Evolutionary conservation across 1,139 yeast species (phyloP), one percentile per base, ranked within the genome.

Genomic region (Suzukiozyma palmioleophila): DNA sequence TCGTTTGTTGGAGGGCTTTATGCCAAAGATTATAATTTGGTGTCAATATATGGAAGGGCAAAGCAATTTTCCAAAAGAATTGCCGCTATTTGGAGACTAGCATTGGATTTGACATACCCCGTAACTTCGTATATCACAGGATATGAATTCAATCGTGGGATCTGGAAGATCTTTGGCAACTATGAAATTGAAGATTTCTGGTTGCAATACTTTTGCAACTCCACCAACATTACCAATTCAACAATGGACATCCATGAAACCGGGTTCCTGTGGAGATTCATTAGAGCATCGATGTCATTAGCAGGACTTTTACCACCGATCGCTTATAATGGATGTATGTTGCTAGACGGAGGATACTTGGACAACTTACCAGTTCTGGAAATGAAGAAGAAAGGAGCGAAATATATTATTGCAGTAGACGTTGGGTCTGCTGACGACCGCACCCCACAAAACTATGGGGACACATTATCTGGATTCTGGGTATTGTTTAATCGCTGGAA

Each of bases 161-260:
- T 92, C 14, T 92, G 97, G 97, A 92, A 92, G 58, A 78, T 88
- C 0, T 85, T 92, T 64, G 97, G 97, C 0, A 94, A 88, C 47
- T 74, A 83, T 16, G 84, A 96, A 52, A 87, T 92, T 48, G 98
- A 92, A 56, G 98, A 92, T 57, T 90, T 92, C 58, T 92, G 98
- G 98, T 74, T 92, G 43, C 80, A 77, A 45, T 92, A 79, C 56
- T 92, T 78, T 55, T 81, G 94, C 54, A 92, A 92, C 56, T 87
- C 97, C 1, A 92, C 98, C n/a, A 92, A 92, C 56, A 87, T 92
- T 42, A 92, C 98, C 3, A 88, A 89, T 49, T 90, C 97, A 0
- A 79, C 90, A 14, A 94, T 92, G 95, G 98, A 92, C 51, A 79
- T 90, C 28, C 98, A 92, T 57, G 81, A 86, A 21, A 75, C 83